Conservation (phyloP, 1,284 basidiomycete genomes). For the Erythrobasidium hasegawianum region DNA sequence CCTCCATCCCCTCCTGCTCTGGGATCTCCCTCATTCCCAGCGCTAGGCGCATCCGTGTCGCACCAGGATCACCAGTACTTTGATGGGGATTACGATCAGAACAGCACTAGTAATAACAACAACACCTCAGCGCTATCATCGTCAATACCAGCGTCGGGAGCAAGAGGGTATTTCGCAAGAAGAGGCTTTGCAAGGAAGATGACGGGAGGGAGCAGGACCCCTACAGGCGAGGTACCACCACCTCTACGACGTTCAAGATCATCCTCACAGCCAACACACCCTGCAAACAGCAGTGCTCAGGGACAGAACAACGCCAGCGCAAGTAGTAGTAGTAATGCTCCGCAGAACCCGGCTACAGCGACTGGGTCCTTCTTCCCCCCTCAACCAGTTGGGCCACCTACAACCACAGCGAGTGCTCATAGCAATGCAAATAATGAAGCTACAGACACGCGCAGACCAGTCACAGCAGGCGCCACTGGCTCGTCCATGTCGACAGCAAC, state of each 20-base stretch:
- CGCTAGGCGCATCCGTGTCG: constrained; percentile 12
- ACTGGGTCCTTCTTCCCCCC: not conserved
- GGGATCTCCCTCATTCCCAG: not conserved
- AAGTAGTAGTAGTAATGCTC: not conserved
- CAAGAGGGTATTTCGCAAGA: constrained; percentile 20
- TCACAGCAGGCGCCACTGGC: not conserved
- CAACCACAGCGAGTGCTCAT: not conserved
- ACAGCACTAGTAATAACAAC: constrained; percentile 1
- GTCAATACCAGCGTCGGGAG: not conserved
- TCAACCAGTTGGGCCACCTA: constrained; percentile 4
- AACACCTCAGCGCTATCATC: not conserved
- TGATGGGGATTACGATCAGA: constrained; percentile 5
- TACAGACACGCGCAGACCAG: not conserved
- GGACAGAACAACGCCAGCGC: not conserved
- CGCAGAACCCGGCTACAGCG: not conserved
- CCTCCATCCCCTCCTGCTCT: constrained; percentile 9
- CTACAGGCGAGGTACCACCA: constrained; percentile 22
- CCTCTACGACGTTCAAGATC: constrained; percentile 6
- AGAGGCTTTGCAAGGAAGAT: constrained; percentile 28
- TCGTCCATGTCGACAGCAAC: not conserved
- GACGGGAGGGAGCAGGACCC: constrained; percentile 22
- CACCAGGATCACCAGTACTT: constrained; percentile 14
- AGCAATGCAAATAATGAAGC: not conserved
- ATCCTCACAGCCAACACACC: constrained; percentile 26
- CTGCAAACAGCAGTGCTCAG: not conserved